phyloP scores from a whole-genome alignment of 2,329 filamentous ascomycete genomes.

The Phialophora verrucosa region DNA sequence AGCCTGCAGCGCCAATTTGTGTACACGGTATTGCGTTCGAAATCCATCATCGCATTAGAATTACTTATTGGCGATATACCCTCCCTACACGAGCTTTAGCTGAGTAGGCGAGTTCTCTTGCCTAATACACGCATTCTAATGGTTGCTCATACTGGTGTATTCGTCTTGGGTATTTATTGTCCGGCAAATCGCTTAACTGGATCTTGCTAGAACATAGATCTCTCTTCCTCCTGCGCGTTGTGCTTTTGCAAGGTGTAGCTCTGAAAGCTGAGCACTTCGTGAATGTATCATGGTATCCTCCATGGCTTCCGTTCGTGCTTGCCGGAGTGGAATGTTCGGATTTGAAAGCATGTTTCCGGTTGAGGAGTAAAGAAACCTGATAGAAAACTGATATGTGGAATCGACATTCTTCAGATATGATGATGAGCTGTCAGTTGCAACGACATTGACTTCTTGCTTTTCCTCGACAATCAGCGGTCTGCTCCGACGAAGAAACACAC shows the following conservation, averaged over 20 bases:
- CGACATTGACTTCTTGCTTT: conserved; percentile 65
- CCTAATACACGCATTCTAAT: not conserved
- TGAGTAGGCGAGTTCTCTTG: not conserved
- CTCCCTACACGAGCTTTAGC: not conserved
- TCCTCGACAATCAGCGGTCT: conserved; percentile 64
- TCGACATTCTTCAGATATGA: conserved; percentile 49
- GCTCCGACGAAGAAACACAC: conserved; percentile 63
- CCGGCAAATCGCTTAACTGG: not conserved
- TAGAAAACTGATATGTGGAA: not conserved
- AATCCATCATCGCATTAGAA: no score
- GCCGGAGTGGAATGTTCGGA: conserved; percentile 71
- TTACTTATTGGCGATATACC: not conserved
- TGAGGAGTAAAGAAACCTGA: conserved; percentile 6
- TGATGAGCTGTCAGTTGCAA: conserved; percentile 67
- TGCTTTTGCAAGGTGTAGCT: not conserved
- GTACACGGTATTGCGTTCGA: no score
- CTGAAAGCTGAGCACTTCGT: not conserved
- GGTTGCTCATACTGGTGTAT: not conserved
- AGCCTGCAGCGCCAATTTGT: no score
- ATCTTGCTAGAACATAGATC: not conserved
- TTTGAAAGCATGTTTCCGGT: conserved; percentile 69
- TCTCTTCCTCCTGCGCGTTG: not conserved
- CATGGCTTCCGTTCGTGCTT: conserved; percentile 67
- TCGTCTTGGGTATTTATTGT: not conserved
- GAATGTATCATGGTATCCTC: conserved; percentile 16